A percentile compares a stretch with the other conserved stretches of the same genome.
These are phyloP conservation scores for Lipomyces japonicus DNA, from an alignment of 805 yeast species.

Conservation along the genomic window DNA sequence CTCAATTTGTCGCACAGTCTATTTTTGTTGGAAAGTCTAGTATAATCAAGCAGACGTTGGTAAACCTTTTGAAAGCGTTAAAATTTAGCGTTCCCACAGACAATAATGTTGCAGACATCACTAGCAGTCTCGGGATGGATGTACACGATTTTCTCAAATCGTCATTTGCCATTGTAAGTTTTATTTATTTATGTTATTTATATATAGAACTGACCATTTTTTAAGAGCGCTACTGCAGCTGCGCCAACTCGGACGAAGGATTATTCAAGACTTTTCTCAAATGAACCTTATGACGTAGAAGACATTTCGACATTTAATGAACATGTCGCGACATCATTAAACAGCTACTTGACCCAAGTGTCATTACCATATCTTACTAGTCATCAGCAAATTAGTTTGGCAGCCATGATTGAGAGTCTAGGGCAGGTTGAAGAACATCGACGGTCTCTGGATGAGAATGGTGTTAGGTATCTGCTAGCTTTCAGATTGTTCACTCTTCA, in stretches of 20 bases:
- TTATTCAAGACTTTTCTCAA: conserved; percentile 16
- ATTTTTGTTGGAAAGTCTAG: conserved; percentile 58
- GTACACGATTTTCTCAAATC: conserved; percentile 35
- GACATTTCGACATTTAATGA: conserved; percentile 39
- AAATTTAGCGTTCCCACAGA: conserved; percentile 51
- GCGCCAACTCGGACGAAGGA: conserved; percentile 15
- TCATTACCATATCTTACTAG: conserved; percentile 79
- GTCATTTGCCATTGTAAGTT: too few species aligned
- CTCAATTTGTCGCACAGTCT: conserved; percentile 76
- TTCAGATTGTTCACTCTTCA: conserved; percentile 43
- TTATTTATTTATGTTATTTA: neutral
- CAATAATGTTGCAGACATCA: conserved; percentile 37
- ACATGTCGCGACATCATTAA: conserved; percentile 47
- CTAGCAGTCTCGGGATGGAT: conserved; percentile 32
- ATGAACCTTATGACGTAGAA: conserved; percentile 4
- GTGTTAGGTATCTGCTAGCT: conserved; percentile 51
- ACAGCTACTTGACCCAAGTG: conserved; percentile 57
- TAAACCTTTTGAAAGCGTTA: conserved; percentile 50
- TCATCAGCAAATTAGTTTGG: conserved; percentile 83
- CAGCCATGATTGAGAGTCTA: conserved; percentile 64
- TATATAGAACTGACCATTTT: neutral
- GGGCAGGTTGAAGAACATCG: conserved; percentile 49
- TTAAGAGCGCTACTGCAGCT: neutral
- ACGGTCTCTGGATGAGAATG: conserved; percentile 55
- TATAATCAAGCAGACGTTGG: conserved; percentile 55